Percentiles rank a stretch among this genome's conserved stretches.
phyloP scores from a whole-genome alignment of 2,329 filamentous ascomycete species.

The Penicillium fuscoglaucum region DNA sequence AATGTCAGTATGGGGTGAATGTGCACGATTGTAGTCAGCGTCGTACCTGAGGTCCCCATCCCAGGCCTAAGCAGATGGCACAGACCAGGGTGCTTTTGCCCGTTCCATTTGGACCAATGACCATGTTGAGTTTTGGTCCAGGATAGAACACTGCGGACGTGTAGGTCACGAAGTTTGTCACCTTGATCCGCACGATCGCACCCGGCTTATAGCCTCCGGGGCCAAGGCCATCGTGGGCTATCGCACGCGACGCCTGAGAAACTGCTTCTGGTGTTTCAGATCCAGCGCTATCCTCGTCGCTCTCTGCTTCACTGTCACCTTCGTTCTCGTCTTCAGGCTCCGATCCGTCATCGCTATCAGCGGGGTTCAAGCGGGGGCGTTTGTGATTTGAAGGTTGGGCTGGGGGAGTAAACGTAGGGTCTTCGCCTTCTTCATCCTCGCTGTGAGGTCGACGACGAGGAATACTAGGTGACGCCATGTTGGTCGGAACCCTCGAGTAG shows the following conservation, averaged over 20 bases:
- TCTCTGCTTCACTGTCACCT: background rate
- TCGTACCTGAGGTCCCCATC: slow-evolving; percentile 68
- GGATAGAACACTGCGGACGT: slow-evolving; percentile 86
- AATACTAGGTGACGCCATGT: slow-evolving; percentile 31
- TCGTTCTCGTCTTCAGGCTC: slow-evolving; percentile 6
- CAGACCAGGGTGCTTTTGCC: slow-evolving; percentile 97
- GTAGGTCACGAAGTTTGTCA: slow-evolving; percentile 93
- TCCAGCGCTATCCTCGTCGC: slow-evolving; percentile 7
- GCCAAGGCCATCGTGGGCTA: slow-evolving; percentile 12
- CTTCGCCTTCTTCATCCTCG: slow-evolving; percentile 31
- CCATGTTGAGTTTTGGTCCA: slow-evolving; percentile 94
- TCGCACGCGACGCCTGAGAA: slow-evolving; percentile 5
- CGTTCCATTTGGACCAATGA: slow-evolving; percentile 97
- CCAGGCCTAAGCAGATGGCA: slow-evolving; percentile 89
- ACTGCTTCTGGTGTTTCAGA: background rate
- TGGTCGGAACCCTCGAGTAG: slow-evolving; percentile 8
- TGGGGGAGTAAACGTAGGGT: slow-evolving; percentile 22
- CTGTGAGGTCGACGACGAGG: slow-evolving; percentile 33
- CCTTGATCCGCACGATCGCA: slow-evolving; percentile 81
- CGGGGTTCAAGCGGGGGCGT: slow-evolving; percentile 32
- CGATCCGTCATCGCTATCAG: slow-evolving; percentile 22
- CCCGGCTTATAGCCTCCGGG: slow-evolving; percentile 57
- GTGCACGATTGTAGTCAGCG: background rate
- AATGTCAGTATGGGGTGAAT: background rate
- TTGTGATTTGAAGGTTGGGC: slow-evolving; percentile 34